Evolutionary conservation across 768 basidiomycete genomes (phyloP).

Genomic region (Lactarius tabidus): DNA sequence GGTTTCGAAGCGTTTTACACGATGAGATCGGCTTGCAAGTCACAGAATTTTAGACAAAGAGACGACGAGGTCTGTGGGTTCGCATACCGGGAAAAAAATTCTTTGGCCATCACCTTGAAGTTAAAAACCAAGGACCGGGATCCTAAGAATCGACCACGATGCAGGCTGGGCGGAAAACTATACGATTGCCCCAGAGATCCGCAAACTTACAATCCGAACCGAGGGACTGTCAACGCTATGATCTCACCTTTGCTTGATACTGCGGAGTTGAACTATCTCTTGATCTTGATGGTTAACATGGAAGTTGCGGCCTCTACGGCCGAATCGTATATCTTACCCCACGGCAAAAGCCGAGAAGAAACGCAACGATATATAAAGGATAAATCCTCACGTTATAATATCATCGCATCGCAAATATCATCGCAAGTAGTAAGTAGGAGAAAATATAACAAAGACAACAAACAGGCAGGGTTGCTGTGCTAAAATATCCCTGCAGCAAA

Average conservation of each 20-base stretch:
- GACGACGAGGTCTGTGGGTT: background rate
- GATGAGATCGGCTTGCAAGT: conserved; percentile 1
- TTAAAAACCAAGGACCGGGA: conserved; percentile 15
- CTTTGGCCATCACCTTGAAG: background rate
- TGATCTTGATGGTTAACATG: background rate
- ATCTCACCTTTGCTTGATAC: background rate
- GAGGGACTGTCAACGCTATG: background rate
- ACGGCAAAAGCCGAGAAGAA: background rate
- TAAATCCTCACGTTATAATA: background rate
- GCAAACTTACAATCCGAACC: background rate
- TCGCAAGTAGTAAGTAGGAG: too few species aligned
- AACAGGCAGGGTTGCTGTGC: background rate
- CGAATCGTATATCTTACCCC: background rate
- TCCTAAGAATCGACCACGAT: conserved; percentile 2
- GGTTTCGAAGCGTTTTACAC: conserved; percentile 1
- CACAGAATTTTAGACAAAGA: background rate
- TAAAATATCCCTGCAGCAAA: background rate
- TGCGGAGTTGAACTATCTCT: background rate
- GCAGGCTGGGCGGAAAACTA: background rate
- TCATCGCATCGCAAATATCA: too few species aligned
- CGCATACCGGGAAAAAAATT: conserved; percentile 11
- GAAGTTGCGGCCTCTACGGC: background rate
- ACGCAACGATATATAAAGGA: too few species aligned
- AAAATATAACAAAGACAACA: background rate
- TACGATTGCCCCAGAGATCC: background rate